Evolutionary conservation across 148 eudicot genomes (phyloP), one percentile per base, ranked within the genome.

Genomic region (Dysphania ambrosioides): DNA sequence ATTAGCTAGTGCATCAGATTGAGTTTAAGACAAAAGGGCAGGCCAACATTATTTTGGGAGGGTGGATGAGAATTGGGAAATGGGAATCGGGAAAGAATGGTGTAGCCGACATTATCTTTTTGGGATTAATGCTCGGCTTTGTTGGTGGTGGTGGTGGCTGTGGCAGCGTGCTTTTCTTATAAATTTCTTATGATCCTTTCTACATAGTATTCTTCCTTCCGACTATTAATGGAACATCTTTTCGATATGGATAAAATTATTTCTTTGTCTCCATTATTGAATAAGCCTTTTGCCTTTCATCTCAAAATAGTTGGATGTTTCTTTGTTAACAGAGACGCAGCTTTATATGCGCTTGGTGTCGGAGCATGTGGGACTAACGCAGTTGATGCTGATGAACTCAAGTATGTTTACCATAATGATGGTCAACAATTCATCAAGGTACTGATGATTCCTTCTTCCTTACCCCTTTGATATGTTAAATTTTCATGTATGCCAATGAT

Each of bases 361-460:
- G 99, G 99, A 70, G 97, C 94, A 69, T 95, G 99, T 66, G 88
- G 88, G 35, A 89, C 73, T 66, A 86, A 95, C 66, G 97, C 97
- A 29, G 80, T 90, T 32, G 97, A 95, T 82, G 71, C 73, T 34
- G 72, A 82, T 60, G 99, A 95, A 85, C 91, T 95, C 79, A 95
- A 92, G 77, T 92, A 86, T 84, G 91, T 87, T 78, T 95, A 92
- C 81, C 94, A 95, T 81, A 80, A 75, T 75, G 90, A 92, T 81
- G 97, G 98, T 34, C 98, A 86, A 79, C 78, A 90, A 78, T 85
- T 75, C 66, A 83, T 95, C 68, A 79, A 90, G 97, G 99, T 95
- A 78, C 24, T 26, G 21, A 57, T 8, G 18, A 23, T 21, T 70
- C 56, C 6, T 69, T 68, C 0, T 41, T 69, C 41, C 32, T 57